phyloP scores from a whole-genome alignment of 208 protist species.

The Acanthamoeba culbertsoni region DNA sequence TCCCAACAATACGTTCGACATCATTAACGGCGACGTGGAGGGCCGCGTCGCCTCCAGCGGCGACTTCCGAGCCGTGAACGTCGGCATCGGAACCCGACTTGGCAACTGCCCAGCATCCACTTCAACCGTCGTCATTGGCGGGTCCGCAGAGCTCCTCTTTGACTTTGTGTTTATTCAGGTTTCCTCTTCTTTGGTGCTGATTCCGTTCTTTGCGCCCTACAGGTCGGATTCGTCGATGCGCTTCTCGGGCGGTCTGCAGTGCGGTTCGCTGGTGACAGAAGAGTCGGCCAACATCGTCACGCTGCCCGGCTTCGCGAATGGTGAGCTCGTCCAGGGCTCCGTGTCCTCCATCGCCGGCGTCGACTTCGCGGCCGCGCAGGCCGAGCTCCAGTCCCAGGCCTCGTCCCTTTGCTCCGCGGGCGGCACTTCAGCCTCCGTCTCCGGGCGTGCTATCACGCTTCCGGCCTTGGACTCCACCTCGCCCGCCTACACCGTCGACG shows the following conservation, averaged over 20 bases:
- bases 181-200: not conserved
- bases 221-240: not conserved
- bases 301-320: constrained; percentile 12
- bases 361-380: not conserved
- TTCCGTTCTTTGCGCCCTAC: not conserved
- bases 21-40: not conserved
- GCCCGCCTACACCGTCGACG: not conserved
- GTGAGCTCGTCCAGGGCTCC: constrained; percentile 6
- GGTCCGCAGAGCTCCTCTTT: too few relatives aligned
- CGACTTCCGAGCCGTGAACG: not conserved
- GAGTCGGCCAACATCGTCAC: constrained; percentile 27
- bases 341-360: not conserved
- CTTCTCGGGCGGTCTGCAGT: constrained; percentile 12
- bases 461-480: not conserved
- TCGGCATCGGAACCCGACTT: not conserved
- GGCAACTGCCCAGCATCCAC: not conserved
- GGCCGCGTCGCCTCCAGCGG: not conserved
- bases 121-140: not conserved
- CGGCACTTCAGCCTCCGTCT: not conserved
- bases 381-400: not conserved
- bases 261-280: not conserved
- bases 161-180: not conserved
- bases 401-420: not conserved
- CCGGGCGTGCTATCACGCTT: not conserved
- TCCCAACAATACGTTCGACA: not conserved